Percentiles rank a stretch among this genome's conserved stretches.
These are phyloP conservation scores for Dalbergia cultrata DNA, from an alignment of 306 rosid genomes.

Conservation along the genomic window DNA sequence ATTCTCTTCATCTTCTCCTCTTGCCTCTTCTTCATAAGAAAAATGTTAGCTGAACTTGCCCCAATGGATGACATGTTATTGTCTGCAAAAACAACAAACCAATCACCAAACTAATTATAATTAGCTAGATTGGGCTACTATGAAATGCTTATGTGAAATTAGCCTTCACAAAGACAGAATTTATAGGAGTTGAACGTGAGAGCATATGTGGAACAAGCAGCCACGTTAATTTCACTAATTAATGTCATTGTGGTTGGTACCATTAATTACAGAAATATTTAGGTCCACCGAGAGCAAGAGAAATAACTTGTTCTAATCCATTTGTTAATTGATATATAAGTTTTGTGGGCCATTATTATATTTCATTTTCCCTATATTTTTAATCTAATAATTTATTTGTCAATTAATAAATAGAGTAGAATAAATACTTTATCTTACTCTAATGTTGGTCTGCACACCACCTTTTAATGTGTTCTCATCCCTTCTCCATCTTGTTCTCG, in stretches of 20 bases:
- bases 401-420: no score
- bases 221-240: slow-evolving; percentile 32
- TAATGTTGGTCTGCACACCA: slow-evolving; percentile 18
- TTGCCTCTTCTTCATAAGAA: slow-evolving; percentile 48
- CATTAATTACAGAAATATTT: no score
- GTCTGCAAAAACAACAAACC: slow-evolving; percentile 15
- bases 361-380: no score
- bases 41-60: slow-evolving; percentile 56
- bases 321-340: no score
- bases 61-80: slow-evolving; percentile 58
- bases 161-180: slow-evolving; percentile 15
- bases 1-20: slow-evolving; percentile 54
- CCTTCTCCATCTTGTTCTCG: no score
- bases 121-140: not conserved
- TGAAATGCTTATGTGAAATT: slow-evolving; percentile 8
- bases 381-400: no score
- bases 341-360: no score
- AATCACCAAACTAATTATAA: not conserved
- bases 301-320: no score
- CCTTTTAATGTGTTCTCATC: not conserved
- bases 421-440: no score
- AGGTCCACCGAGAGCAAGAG: no score
- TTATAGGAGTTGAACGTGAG: slow-evolving; percentile 47
- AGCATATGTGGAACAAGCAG: slow-evolving; percentile 25
- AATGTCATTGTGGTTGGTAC: slow-evolving; percentile 21